These are phyloP conservation scores for Plantago ovata DNA, from an alignment of 257 asterid species.

Conservation along the genomic window DNA sequence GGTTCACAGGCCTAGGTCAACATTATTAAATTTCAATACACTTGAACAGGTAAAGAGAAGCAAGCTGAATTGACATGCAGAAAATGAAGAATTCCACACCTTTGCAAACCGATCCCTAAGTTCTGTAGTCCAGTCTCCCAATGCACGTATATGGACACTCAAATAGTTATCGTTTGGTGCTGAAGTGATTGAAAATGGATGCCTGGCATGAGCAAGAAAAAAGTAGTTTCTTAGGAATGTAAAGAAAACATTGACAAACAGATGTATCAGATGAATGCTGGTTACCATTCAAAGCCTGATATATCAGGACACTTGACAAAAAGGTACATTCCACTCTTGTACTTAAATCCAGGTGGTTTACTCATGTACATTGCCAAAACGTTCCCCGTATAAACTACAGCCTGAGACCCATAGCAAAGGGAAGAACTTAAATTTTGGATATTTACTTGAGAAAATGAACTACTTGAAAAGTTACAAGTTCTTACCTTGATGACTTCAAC, in stretches of 20 bases:
- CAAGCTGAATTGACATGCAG: neutral
- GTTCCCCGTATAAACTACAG: constrained; percentile 80
- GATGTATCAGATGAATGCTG: neutral
- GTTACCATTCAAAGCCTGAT: constrained; percentile 75
- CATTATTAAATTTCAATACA: constrained; percentile 1
- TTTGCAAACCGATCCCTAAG: constrained; percentile 56
- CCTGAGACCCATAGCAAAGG: constrained; percentile 40
- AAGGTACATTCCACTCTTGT: constrained; percentile 95
- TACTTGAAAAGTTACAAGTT: neutral
- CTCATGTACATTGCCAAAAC: constrained; percentile 84
- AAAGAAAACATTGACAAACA: neutral
- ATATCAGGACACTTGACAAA: constrained; percentile 85
- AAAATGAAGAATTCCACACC: constrained; percentile 30
- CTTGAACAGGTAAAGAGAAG: neutral
- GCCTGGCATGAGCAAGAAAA: constrained; percentile 41
- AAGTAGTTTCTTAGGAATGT: neutral
- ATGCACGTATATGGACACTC: constrained; percentile 77
- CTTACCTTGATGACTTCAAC: constrained; percentile 68
- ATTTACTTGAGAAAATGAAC: neutral
- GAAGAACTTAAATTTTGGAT: neutral
- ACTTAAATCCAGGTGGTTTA: constrained; percentile 74
- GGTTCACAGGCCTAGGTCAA: constrained; percentile 62
- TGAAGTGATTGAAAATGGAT: constrained; percentile 93
- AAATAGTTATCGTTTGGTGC: constrained; percentile 85
- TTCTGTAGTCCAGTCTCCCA: constrained; percentile 95